Conservation (phyloP, 2,329 filamentous ascomycete genomes). For the Tolypocladium album region DNA sequence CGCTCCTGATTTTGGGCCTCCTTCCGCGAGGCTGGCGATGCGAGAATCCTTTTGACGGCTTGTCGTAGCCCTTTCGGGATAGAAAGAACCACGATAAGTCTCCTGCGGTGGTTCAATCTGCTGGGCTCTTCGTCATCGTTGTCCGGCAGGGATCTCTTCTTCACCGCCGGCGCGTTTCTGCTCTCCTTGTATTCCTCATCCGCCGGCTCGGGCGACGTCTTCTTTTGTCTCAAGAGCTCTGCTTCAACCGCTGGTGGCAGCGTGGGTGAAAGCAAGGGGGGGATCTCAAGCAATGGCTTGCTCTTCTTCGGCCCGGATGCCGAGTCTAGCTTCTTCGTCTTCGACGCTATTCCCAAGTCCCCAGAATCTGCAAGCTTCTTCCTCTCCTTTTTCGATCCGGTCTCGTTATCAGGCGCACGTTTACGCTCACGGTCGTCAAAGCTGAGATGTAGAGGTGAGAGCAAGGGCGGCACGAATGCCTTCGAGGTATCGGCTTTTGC, state of each 20-base stretch:
- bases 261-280: constrained; percentile 44
- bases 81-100: constrained; percentile 33
- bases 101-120: constrained; percentile 12
- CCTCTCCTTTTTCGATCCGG: constrained; percentile 15
- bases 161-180: constrained; percentile 10
- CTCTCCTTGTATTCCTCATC: constrained; percentile 10
- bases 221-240: constrained; percentile 20
- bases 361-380: constrained; percentile 17
- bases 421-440: constrained; percentile 24
- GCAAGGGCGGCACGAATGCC: constrained; percentile 35
- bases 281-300: constrained; percentile 27
- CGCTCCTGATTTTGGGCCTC: constrained; percentile 18
- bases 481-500: constrained; percentile 28
- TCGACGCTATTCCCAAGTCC: constrained; percentile 17
- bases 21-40: constrained; percentile 27
- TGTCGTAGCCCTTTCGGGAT: constrained; percentile 36
- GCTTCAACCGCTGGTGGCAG: constrained; percentile 40
- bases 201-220: constrained; percentile 12
- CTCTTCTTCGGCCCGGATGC: constrained; percentile 23
- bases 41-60: constrained; percentile 34
- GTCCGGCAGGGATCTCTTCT: constrained; percentile 16
- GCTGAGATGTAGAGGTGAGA: constrained; percentile 40
- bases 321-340: constrained; percentile 17
- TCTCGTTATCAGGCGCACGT: constrained; percentile 12
- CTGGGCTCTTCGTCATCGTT: constrained; percentile 21